Evolutionary conservation across 805 yeast species (phyloP).

Genomic region (Metschnikowia lunata): DNA sequence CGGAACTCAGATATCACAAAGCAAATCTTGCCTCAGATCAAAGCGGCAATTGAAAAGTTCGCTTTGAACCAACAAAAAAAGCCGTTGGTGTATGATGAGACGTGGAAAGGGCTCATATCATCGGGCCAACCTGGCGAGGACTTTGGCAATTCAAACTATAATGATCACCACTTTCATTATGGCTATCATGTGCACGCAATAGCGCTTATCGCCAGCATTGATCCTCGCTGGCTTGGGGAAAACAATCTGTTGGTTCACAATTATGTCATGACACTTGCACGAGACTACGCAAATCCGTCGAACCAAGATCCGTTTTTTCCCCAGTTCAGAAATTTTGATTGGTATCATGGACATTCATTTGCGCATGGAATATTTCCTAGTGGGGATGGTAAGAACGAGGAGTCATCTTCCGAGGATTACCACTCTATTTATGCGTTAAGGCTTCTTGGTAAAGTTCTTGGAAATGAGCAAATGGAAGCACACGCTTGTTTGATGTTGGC

Average conservation of each 20-base stretch:
- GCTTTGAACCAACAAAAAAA: constrained; percentile 61
- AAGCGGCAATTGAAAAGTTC: constrained; percentile 66
- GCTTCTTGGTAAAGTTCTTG: constrained; percentile 56
- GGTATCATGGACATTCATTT: constrained; percentile 77
- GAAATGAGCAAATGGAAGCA: constrained; percentile 47
- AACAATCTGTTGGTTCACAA: constrained; percentile 33
- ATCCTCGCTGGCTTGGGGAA: constrained; percentile 33
- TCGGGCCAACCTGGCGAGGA: constrained; percentile 62
- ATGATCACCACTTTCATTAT: constrained; percentile 75
- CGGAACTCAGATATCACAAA: constrained; percentile 50
- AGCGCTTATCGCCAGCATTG: constrained; percentile 63
- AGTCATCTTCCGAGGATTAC: constrained; percentile 70
- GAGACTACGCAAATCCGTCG: constrained; percentile 65
- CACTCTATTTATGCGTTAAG: constrained; percentile 67
- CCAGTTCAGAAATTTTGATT: constrained; percentile 63
- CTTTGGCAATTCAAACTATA: constrained; percentile 67
- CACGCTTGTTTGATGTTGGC: constrained; percentile 61
- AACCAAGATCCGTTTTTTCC: constrained; percentile 56
- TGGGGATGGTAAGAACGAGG: constrained; percentile 77
- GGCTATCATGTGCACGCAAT: constrained; percentile 72
- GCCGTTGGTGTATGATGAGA: constrained; percentile 74
- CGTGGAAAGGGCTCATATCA: constrained; percentile 77
- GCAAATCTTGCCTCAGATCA: constrained; percentile 52
- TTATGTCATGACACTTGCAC: constrained; percentile 55
- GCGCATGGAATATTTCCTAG: constrained; percentile 68